A percentile compares a stretch with the other conserved stretches of the same genome.
phyloP scores from a whole-genome alignment of 805 yeast genomes.

The Sugiyamaella marilandica region DNA sequence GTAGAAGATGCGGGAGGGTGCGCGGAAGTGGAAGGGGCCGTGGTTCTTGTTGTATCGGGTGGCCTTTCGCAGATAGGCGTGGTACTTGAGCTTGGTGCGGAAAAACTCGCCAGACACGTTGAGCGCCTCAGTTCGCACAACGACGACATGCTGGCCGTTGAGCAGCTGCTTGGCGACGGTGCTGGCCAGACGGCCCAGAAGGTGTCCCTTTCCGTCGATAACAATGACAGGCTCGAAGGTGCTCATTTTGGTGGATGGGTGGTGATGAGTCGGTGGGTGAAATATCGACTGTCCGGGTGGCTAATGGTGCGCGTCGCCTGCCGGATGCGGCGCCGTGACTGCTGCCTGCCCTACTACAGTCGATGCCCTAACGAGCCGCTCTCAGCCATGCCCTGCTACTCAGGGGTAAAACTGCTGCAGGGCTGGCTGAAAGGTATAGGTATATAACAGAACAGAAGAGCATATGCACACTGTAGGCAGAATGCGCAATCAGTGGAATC shows the following conservation, averaged over 20 bases:
- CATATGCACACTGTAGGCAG: too few species aligned
- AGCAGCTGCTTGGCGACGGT: constrained; percentile 97
- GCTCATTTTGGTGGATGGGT: constrained; percentile 47
- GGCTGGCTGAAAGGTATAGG: too few species aligned
- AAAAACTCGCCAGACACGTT: constrained; percentile 99
- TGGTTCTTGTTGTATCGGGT: constrained; percentile 97
- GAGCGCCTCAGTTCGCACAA: constrained; percentile 94
- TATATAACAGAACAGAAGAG: too few species aligned
- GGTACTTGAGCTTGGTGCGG: constrained; percentile 99
- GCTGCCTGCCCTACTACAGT: too few species aligned
- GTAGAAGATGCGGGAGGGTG: constrained; percentile 99
- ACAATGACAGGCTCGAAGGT: constrained; percentile 95
- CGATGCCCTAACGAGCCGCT: too few species aligned
- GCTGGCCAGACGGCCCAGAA: constrained; percentile 99
- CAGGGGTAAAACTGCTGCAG: too few species aligned
- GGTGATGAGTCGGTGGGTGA: constrained; percentile 5
- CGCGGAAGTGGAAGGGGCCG: constrained; percentile 99
- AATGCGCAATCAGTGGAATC: too few species aligned
- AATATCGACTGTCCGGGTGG: background rate
- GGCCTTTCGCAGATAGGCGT: constrained; percentile 99
- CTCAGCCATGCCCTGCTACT: too few species aligned
- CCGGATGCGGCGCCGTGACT: too few species aligned
- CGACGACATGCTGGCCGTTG: constrained; percentile 96
- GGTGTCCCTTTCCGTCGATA: constrained; percentile 84
- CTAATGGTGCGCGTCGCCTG: too few species aligned